Evolutionary conservation across 2,329 filamentous ascomycete species (phyloP).

Genomic region (Scolecobasidium constrictum): DNA sequence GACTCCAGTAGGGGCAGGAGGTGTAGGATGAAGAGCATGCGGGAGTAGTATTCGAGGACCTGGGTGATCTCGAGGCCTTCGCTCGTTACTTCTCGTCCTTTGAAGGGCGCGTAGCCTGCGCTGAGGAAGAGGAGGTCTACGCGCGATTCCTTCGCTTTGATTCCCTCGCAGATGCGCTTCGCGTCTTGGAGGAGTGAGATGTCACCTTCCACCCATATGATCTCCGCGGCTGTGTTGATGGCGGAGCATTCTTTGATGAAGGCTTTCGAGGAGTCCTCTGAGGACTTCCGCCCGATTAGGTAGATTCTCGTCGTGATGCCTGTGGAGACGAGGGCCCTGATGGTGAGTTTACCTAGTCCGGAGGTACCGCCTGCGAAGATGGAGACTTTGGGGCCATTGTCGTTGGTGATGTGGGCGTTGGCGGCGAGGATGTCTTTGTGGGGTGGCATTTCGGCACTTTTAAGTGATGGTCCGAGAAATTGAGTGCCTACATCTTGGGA

Average conservation of each 20-base stretch:
- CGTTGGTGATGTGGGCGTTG: slow-evolving; percentile 30
- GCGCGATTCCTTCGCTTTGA: slow-evolving; percentile 26
- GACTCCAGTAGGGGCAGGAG: slow-evolving; percentile 30
- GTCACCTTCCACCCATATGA: slow-evolving; percentile 34
- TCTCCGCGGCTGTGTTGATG: slow-evolving; percentile 28
- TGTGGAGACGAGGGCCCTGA: slow-evolving; percentile 25
- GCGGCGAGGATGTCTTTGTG: slow-evolving; percentile 25
- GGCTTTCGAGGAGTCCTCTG: slow-evolving; percentile 17
- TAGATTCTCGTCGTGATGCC: slow-evolving; percentile 29
- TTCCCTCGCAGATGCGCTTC: slow-evolving; percentile 26
- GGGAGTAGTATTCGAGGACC: slow-evolving; percentile 32
- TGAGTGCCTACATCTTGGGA: no score
- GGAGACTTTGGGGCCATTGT: slow-evolving; percentile 25
- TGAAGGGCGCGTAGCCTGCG: slow-evolving; percentile 34
- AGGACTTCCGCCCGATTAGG: slow-evolving; percentile 31
- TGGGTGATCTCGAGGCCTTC: slow-evolving; percentile 34
- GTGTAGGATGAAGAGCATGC: slow-evolving; percentile 29
- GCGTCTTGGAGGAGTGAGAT: slow-evolving; percentile 34
- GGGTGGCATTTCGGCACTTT: slow-evolving; percentile 32
- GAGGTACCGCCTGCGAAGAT: slow-evolving; percentile 38
- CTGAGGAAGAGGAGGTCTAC: slow-evolving; percentile 36
- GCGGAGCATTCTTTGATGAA: slow-evolving; percentile 27
- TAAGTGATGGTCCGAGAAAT: no score
- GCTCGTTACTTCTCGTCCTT: slow-evolving; percentile 20
- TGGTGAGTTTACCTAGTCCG: slow-evolving; percentile 33